A percentile compares a stretch with the other conserved stretches of the same genome.
Evolutionary conservation across 139 green algal species (phyloP).

Genomic region (Edaphochlamys debaryana): DNA sequence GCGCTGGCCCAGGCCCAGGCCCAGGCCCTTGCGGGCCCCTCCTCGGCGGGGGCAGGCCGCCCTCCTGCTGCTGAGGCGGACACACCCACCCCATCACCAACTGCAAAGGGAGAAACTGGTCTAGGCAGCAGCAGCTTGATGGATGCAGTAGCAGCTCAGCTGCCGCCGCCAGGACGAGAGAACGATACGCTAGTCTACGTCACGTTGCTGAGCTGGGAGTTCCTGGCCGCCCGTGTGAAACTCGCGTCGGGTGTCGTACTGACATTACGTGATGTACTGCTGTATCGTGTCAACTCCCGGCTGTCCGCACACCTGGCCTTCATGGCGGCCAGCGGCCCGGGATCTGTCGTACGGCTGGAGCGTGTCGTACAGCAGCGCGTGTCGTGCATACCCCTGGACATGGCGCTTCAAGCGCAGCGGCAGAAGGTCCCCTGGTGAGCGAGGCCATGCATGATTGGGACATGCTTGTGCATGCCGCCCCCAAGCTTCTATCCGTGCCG

Average conservation of each 20-base stretch:
- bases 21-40: no score
- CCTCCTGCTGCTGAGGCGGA: no score
- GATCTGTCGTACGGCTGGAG: not conserved
- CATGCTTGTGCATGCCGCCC: no score
- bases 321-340: not conserved
- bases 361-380: conserved; percentile 14
- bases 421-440: not conserved
- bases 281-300: not conserved
- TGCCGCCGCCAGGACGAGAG: no score
- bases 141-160: no score
- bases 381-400: not conserved
- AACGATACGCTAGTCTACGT: not conserved
- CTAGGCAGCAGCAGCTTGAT: no score
- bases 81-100: no score
- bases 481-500: no score
- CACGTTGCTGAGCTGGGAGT: not conserved
- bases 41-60: no score
- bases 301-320: conserved; percentile 22
- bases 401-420: no score
- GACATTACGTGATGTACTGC: not conserved
- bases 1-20: no score
- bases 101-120: no score
- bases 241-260: not conserved
- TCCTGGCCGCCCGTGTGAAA: not conserved
- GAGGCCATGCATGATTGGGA: not conserved